Conservation (phyloP, 225 moss, liverwort and hornwort species). For the Sphagnum tenellum region DNA sequence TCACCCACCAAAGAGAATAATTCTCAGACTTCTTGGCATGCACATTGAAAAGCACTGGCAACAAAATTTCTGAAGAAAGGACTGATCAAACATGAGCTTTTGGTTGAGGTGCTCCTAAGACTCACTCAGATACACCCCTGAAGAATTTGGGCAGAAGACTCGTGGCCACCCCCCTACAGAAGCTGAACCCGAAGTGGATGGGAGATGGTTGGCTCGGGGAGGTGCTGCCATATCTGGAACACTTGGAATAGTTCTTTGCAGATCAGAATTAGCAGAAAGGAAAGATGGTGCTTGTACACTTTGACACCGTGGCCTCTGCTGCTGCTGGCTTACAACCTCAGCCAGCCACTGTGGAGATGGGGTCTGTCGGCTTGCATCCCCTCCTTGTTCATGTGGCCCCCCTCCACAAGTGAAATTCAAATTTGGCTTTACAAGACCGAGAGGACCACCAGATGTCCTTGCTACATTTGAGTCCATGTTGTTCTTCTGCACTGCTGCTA, state of each 20-base stretch:
- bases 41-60: not conserved
- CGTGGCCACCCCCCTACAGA: conserved; percentile 48
- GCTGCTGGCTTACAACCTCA: conserved; percentile 30
- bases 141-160: conserved; percentile 62
- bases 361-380: conserved; percentile 42
- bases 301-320: conserved; percentile 39
- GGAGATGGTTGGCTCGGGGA: conserved; percentile 20
- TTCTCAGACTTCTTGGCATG: not conserved
- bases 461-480: conserved; percentile 30
- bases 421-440: conserved; percentile 48
- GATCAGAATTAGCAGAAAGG: conserved; percentile 28
- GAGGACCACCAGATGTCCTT: conserved; percentile 24
- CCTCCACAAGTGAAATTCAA: conserved; percentile 22
- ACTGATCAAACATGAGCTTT: not conserved
- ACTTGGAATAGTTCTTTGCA: conserved; percentile 25
- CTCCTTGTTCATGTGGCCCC: conserved; percentile 21
- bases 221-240: conserved; percentile 22
- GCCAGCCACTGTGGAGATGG: conserved; percentile 62
- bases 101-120: not conserved
- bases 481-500: conserved; percentile 26
- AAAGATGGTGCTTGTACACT: conserved; percentile 23
- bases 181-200: conserved; percentile 19
- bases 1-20: not conserved
- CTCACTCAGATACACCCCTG: conserved; percentile 38
- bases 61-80: not conserved